Evolutionary conservation across 805 yeast species (phyloP), one percentile per base, ranked within the genome.

Genomic region (Pichia californica): DNA sequence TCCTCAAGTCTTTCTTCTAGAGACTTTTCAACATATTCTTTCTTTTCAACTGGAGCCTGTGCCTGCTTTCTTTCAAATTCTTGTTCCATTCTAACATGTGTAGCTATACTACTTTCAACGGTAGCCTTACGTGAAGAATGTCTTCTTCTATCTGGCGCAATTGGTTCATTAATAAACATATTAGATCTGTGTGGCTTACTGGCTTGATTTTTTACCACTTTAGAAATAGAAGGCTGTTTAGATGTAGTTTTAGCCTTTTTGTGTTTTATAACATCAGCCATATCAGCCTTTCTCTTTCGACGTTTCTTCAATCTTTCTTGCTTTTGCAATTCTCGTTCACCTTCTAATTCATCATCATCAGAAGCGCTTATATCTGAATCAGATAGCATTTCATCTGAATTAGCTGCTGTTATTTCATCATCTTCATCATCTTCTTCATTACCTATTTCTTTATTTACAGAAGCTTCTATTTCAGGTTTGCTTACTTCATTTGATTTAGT

Each of bases 51-150:
- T 3, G 58, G 58, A 31, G 51, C 54, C 7, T 39, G 37, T 9
- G 40, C 36, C 27, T 58, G 52, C 46, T 77, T 66, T 54, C 83
- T 71, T 44, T 73, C 73, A 61, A 85, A 93, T 47, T 78, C 80
- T 53, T 75, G 79, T 44, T 80, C 73, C 51, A 91, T 66, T 52
- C 81, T 80, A 57, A 84, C 78, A 31, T 83, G 81, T 16, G 86
- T 77, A n/a, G 80, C 85, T 50, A 85, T 68, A 54, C 86, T 87
- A 58, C 79, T 87, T 52, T 80, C 79, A 5, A 86, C 74, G 0
- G 94, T 93, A 0, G 95, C 74, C 9, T 77, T 67, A 58, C 99
- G 76, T 15, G 87, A 76, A 0, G 95, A 85, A 0, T 83, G 76
- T 54, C 96, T 70, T 58, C 95, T 70, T 5, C 68, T 68, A 2